Percentiles rank a stretch among this genome's conserved stretches.
These are phyloP conservation scores for Rhytidiadelphus loreus DNA, from an alignment of 225 moss, liverwort and hornwort genomes.

Conservation along the genomic window DNA sequence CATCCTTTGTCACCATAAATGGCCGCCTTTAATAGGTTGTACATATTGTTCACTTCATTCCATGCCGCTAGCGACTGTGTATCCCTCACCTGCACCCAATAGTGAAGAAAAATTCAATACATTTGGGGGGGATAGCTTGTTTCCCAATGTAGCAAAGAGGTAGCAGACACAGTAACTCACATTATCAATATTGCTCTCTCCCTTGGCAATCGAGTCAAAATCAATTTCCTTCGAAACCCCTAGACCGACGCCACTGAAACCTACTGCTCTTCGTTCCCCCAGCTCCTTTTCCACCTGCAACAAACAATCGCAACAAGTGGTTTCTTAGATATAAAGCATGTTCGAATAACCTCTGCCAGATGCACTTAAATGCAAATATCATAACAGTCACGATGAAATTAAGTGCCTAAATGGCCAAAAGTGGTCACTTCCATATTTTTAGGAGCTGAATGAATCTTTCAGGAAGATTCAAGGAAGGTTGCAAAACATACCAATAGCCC, in stretches of 20 bases:
- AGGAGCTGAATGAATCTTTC: background rate
- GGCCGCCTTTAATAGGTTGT: conserved; percentile 61
- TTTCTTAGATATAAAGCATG: background rate
- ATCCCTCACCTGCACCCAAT: conserved; percentile 10
- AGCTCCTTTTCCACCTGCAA: conserved; percentile 86
- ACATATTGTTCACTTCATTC: conserved; percentile 52
- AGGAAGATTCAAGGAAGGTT: background rate
- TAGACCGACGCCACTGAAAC: conserved; percentile 70
- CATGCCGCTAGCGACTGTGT: conserved; percentile 14
- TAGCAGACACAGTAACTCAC: conserved; percentile 20
- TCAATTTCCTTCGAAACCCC: conserved; percentile 44
- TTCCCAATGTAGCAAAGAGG: background rate
- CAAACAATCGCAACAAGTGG: background rate
- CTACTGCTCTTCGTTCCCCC: conserved; percentile 71
- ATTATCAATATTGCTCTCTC: conserved; percentile 11
- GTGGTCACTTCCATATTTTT: background rate
- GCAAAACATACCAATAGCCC: background rate
- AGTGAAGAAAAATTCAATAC: background rate
- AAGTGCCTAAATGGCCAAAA: background rate
- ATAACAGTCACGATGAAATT: background rate
- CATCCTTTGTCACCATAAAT: conserved; percentile 47
- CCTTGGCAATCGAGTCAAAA: conserved; percentile 21
- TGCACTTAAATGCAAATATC: background rate
- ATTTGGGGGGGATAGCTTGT: background rate
- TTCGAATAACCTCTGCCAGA: background rate